Conservation (phyloP, 2,329 filamentous ascomycete genomes). For the Neofusicoccum laricinum region DNA sequence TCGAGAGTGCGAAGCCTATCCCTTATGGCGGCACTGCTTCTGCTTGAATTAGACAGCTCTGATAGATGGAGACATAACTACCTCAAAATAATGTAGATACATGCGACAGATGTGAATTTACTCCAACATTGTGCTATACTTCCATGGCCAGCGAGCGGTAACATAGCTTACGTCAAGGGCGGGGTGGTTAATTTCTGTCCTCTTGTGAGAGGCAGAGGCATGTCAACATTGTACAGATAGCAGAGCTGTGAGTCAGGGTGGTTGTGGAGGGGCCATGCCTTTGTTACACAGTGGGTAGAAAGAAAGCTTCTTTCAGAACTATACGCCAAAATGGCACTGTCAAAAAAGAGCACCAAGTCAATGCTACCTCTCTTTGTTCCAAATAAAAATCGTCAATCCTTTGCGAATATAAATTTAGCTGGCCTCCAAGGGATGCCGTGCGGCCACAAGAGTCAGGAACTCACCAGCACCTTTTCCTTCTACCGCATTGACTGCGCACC, state of each 20-base stretch:
- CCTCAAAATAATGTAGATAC: background rate
- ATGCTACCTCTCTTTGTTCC: background rate
- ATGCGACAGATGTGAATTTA: background rate
- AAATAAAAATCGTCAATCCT: background rate
- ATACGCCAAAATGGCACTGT: too few species aligned
- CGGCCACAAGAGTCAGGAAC: background rate
- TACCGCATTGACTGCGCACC: background rate
- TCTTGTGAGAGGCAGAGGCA: too few species aligned
- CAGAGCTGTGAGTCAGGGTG: too few species aligned
- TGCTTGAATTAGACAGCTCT: background rate
- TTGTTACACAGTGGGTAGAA: too few species aligned
- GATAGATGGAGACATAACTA: background rate
- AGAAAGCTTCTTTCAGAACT: too few species aligned
- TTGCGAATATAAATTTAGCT: background rate
- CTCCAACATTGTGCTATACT: too few species aligned
- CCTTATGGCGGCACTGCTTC: constrained; percentile 33
- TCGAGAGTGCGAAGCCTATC: constrained; percentile 34
- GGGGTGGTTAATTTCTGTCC: too few species aligned
- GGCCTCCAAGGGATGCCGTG: background rate
- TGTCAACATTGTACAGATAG: too few species aligned
- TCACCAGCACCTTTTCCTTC: background rate
- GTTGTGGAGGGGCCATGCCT: too few species aligned
- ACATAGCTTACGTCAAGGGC: too few species aligned
- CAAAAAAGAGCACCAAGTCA: too few species aligned
- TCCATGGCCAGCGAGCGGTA: too few species aligned